phyloP scores from a whole-genome alignment of 148 eudicot genomes.

The Bassia scoparia region DNA sequence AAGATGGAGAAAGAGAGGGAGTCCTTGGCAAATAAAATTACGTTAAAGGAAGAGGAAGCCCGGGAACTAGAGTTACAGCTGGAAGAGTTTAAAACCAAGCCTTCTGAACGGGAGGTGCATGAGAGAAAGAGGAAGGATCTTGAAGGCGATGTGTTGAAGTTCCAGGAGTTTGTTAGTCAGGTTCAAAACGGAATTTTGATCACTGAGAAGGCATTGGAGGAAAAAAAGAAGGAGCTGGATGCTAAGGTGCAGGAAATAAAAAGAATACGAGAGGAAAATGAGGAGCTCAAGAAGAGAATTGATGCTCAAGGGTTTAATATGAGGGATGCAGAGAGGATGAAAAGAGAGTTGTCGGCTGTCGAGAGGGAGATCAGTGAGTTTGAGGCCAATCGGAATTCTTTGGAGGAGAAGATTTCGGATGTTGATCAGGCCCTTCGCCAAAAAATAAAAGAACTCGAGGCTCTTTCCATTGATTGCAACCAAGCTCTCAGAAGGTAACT shows the following conservation, averaged over 20 bases:
- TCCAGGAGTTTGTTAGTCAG: slow-evolving; percentile 41
- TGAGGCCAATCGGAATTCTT: slow-evolving; percentile 54
- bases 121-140: slow-evolving; percentile 51
- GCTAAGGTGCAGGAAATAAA: slow-evolving; percentile 49
- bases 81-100: slow-evolving; percentile 44
- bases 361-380: slow-evolving; percentile 80
- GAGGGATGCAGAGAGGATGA: slow-evolving; percentile 98
- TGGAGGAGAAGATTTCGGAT: slow-evolving; percentile 94
- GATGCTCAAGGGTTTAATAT: slow-evolving; percentile 67
- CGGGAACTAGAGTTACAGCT: slow-evolving; percentile 47
- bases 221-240: slow-evolving; percentile 61
- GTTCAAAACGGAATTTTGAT: slow-evolving; percentile 38
- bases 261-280: slow-evolving; percentile 61
- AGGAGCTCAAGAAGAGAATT: slow-evolving; percentile 71
- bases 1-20: slow-evolving; percentile 46
- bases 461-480: slow-evolving; percentile 61
- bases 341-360: slow-evolving; percentile 65
- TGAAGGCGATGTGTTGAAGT: slow-evolving; percentile 63
- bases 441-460: slow-evolving; percentile 70
- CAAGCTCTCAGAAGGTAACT: slow-evolving; percentile 70
- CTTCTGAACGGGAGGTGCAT: slow-evolving; percentile 50
- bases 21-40: slow-evolving; percentile 31
- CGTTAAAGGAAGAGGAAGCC: slow-evolving; percentile 31
- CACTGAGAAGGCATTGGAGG: slow-evolving; percentile 60
- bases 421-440: slow-evolving; percentile 54